Base-by-base conservation (phyloP, 352 stramenopile genomes). In the Aphanomyces invadans region DNA sequence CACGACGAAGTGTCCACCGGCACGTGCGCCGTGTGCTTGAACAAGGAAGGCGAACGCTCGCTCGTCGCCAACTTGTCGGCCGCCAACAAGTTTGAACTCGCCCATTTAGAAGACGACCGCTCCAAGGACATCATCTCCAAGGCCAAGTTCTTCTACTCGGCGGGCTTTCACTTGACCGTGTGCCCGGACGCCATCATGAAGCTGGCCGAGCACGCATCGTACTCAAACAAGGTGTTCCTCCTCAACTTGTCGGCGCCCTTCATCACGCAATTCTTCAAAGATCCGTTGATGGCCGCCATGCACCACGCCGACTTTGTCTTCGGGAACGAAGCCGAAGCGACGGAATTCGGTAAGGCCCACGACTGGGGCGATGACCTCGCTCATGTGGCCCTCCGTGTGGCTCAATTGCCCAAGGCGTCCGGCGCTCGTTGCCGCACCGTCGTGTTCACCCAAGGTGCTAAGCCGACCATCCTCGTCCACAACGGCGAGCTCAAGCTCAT, bases 81-180 rank as follows among this genome's bases (percentile, higher is more conserved):
- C 32, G 97, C 97, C 67, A 99, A 99, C 81, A 97, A 98, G 73
- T 99, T 99, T 79, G 95, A 98, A 71, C 79, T 94, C 52, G 79
- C 88, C 67, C 87, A 95, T 71, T 68, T 95, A 61, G 83, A 87
- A 52, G 77, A 85, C 68, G 65, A 91, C 25, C 82, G 96, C 63
- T 93, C 92, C 72, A 95, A 81, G 83, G 87, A 93, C 53, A 96
- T 99, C 74, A 92, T 99, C 71, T 74, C 81, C 17, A 85, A 96
- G 71, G 94, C 95, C 62, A 90, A 96, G 70, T 86, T 98, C 72
- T 98, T 96, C 76, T 99, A 99, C 87, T 95, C 87, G 73, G 90
- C 97, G 23, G 96, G 96, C 21, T 99, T 99, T 79, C 98, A 99
- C 81, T 81, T 99, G 63, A 99, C 97, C 3, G 97, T 99, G 26